phyloP scores from a whole-genome alignment of 371 early-diverging fungal genomes.

The Mortierella sp. region DNA sequence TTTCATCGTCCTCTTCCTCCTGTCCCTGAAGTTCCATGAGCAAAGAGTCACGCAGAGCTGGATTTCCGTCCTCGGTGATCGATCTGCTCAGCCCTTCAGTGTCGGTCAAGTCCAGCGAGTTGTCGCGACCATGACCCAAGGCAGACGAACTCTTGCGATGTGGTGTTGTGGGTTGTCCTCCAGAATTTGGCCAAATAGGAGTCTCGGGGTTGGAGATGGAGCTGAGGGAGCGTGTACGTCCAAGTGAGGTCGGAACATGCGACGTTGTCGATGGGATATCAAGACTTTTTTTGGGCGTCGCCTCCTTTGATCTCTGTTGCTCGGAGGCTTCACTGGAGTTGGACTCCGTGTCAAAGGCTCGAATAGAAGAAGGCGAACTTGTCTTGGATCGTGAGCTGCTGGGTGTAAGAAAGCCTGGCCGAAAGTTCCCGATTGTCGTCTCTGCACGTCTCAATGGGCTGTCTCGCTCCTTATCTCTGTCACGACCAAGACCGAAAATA shows the following conservation, averaged over 20 bases:
- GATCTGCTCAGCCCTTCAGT: constrained; percentile 20
- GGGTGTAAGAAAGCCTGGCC: constrained; percentile 28
- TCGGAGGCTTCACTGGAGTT: neutral
- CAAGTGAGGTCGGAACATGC: neutral
- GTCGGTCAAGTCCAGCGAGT: constrained; percentile 27
- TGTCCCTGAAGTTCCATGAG: constrained; percentile 36
- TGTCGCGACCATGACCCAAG: constrained; percentile 5
- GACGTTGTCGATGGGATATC: constrained; percentile 15
- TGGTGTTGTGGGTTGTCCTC: neutral
- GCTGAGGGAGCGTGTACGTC: constrained; percentile 42
- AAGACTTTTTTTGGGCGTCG: constrained; percentile 23
- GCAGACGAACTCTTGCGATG: neutral
- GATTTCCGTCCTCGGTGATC: neutral
- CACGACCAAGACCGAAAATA: constrained; percentile 54
- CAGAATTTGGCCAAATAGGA: neutral
- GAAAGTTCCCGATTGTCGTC: constrained; percentile 21
- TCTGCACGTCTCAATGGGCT: constrained; percentile 20
- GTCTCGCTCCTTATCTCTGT: constrained; percentile 43
- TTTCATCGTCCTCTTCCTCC: constrained; percentile 48
- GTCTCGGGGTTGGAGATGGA: constrained; percentile 33
- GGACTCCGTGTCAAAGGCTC: constrained; percentile 17
- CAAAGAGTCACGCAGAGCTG: constrained; percentile 26
- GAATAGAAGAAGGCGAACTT: constrained; percentile 29
- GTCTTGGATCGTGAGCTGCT: constrained; percentile 27
- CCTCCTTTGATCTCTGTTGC: constrained; percentile 1